Conservation (phyloP, 805 yeast species). For the Ogataea allantospora region DNA sequence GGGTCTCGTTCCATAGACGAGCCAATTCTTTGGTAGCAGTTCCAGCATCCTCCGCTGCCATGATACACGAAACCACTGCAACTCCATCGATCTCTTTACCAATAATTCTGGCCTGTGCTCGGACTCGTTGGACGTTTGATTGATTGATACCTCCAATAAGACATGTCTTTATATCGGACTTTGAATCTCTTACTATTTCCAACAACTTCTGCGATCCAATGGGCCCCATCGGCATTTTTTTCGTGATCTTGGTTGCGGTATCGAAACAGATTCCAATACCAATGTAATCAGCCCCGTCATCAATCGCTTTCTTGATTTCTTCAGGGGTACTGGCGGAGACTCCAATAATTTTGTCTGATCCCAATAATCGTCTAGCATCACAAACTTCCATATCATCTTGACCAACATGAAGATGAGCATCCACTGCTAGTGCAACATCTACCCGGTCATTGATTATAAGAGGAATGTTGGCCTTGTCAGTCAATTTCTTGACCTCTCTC, state of each 20-base stretch:
- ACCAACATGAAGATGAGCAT: slow-evolving; percentile 89
- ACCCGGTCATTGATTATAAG: slow-evolving; percentile 81
- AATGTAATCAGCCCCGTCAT: slow-evolving; percentile 63
- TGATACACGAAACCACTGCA: slow-evolving; percentile 84
- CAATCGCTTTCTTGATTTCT: slow-evolving; percentile 53
- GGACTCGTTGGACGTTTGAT: slow-evolving; percentile 55
- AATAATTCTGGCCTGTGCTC: slow-evolving; percentile 46
- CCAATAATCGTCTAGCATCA: slow-evolving; percentile 60
- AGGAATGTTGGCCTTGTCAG: slow-evolving; percentile 62
- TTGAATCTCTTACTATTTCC: slow-evolving; percentile 39
- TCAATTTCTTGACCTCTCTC: slow-evolving; percentile 54
- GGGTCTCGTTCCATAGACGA: slow-evolving; percentile 30
- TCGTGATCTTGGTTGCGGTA: slow-evolving; percentile 66
- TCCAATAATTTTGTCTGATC: slow-evolving; percentile 75
- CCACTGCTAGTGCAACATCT: slow-evolving; percentile 86
- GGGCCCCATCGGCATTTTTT: slow-evolving; percentile 63
- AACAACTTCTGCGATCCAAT: slow-evolving; percentile 59
- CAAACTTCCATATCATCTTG: slow-evolving; percentile 79
- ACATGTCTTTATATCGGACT: slow-evolving; percentile 50
- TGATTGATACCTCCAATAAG: slow-evolving; percentile 80
- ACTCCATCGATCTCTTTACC: slow-evolving; percentile 68
- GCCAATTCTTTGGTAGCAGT: slow-evolving; percentile 45
- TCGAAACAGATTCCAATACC: slow-evolving; percentile 81
- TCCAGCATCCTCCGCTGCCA: slow-evolving; percentile 59
- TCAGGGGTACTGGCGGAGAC: slow-evolving; percentile 62